These are phyloP conservation scores for Emiliania huxleyi DNA, from an alignment of 78 protist genomes.

Conservation along the genomic window DNA sequence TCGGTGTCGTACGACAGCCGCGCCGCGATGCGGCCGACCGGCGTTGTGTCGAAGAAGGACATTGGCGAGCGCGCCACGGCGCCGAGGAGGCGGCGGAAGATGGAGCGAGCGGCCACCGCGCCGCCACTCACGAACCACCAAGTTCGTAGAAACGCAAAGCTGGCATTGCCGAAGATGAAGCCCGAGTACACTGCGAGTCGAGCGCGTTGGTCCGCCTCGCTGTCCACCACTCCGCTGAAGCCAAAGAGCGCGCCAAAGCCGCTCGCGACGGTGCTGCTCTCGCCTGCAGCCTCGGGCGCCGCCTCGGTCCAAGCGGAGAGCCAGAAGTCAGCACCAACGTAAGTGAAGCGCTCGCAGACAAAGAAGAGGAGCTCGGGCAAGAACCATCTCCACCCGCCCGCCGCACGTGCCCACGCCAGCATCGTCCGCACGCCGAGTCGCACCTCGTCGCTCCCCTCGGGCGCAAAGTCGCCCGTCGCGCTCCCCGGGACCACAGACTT, in stretches of 20 bases:
- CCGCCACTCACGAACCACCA: neutral
- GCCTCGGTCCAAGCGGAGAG: neutral
- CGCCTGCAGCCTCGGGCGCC: neutral
- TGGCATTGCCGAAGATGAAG: neutral
- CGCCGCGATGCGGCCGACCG: constrained; percentile 63
- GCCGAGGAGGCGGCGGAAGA: neutral
- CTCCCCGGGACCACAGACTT: neutral
- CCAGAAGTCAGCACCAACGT: neutral
- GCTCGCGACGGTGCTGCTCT: neutral
- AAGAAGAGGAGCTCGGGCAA: neutral
- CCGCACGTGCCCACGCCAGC: neutral
- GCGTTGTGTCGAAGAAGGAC: constrained; percentile 63
- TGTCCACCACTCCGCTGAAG: neutral
- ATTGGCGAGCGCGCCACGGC: constrained; percentile 41
- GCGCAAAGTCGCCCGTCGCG: neutral
- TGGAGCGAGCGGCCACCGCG: neutral
- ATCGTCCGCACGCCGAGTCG: neutral
- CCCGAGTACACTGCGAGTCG: neutral
- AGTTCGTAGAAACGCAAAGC: neutral
- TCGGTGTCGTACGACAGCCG: constrained; percentile 52
- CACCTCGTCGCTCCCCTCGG: neutral
- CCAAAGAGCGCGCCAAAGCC: neutral
- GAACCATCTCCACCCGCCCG: neutral
- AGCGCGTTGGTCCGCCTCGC: neutral
- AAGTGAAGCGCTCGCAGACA: neutral